Evolutionary conservation across 192 early-diverging fungal species (phyloP).

Genomic region (Backusella circina): DNA sequence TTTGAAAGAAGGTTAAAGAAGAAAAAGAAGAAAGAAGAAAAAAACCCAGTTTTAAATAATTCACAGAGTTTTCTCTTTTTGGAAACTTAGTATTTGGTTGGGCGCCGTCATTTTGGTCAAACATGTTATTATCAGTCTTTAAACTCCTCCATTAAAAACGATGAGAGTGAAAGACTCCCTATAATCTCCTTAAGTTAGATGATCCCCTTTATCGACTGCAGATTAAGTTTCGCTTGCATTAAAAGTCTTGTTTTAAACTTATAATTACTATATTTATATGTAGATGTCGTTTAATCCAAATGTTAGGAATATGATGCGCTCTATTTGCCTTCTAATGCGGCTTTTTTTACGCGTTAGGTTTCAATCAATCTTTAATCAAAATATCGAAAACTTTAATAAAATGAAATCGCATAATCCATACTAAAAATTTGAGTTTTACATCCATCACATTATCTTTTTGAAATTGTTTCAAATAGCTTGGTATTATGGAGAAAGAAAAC

Average conservation of each 20-base stretch:
- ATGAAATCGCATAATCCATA: neutral
- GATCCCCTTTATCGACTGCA: neutral
- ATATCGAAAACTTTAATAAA: neutral
- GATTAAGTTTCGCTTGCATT: neutral
- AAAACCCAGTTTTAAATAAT: neutral
- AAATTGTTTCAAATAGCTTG: neutral
- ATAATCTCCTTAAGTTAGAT: neutral
- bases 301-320: neutral
- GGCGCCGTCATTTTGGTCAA: neutral
- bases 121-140: neutral
- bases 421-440: neutral
- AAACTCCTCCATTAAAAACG: neutral
- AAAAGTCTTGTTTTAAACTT: neutral
- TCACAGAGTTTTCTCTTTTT: slow-evolving; percentile 1
- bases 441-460: neutral
- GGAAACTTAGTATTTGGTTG: neutral
- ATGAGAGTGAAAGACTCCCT: neutral
- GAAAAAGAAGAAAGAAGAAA: neutral
- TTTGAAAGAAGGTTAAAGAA: neutral
- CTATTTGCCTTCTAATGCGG: neutral
- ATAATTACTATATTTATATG: neutral
- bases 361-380: neutral
- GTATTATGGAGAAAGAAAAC: neutral
- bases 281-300: neutral
- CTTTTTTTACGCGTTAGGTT: neutral